Evolutionary conservation across 306 rosid genomes (phyloP).

Genomic region (Vigna angularis): DNA sequence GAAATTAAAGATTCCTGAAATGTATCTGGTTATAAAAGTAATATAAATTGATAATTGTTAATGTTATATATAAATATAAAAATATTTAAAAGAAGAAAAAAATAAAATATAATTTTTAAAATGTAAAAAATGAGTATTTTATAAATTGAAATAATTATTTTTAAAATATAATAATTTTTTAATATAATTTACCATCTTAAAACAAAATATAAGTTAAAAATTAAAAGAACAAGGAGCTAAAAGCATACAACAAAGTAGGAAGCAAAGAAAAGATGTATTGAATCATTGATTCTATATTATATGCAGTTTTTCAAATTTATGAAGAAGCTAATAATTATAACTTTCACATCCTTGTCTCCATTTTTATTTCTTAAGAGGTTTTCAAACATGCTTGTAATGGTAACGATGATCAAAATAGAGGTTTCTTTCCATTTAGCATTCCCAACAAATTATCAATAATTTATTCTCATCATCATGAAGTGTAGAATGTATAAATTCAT

Average conservation of each 20-base stretch:
- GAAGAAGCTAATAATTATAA: neutral
- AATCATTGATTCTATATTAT: neutral
- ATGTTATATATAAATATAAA: too few relatives aligned
- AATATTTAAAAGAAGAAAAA: too few relatives aligned
- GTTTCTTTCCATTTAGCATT: conserved; percentile 84
- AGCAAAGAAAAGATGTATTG: neutral
- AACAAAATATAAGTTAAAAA: conserved; percentile 17
- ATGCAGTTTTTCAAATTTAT: neutral
- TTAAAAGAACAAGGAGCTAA: conserved; percentile 13
- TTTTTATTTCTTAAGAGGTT: neutral
- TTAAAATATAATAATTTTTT: too few relatives aligned
- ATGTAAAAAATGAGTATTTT: too few relatives aligned
- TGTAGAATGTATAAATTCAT: conserved; percentile 96
- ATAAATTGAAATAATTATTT: too few relatives aligned
- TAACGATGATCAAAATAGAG: conserved; percentile 66
- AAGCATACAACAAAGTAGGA: neutral
- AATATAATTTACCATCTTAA: neutral
- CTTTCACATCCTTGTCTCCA: neutral
- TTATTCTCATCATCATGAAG: conserved; percentile 75
- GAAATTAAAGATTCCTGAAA: too few relatives aligned
- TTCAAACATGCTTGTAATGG: neutral
- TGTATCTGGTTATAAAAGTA: too few relatives aligned
- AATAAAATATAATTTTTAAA: too few relatives aligned
- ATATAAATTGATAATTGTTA: too few relatives aligned
- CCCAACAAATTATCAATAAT: conserved; percentile 83